Conservation (phyloP, 2,329 filamentous ascomycete species). For the Colletotrichum sp. region DNA sequence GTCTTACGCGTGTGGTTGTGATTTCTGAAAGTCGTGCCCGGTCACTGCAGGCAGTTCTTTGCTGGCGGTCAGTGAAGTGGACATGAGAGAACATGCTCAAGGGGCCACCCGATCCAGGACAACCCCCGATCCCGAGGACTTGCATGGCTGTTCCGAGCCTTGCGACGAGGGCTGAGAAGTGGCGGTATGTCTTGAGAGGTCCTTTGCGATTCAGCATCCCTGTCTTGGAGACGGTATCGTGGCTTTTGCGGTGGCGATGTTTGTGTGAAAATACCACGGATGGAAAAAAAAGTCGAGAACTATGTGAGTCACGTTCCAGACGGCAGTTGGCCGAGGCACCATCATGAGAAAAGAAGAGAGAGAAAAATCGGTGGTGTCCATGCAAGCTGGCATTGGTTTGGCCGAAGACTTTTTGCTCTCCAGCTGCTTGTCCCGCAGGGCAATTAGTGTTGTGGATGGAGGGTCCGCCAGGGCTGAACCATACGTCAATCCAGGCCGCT, state of each 20-base stretch:
- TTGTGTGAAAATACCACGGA: not conserved
- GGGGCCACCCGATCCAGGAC: not conserved
- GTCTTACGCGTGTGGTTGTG: not conserved
- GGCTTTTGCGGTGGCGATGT: not conserved
- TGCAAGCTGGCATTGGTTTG: not conserved
- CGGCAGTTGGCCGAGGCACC: slow-evolving; percentile 4
- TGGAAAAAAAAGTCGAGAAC: not conserved
- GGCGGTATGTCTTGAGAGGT: not conserved
- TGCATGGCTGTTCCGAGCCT: not conserved
- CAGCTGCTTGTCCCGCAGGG: not conserved
- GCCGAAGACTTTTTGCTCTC: not conserved
- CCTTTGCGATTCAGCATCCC: not conserved
- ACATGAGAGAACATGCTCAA: not conserved
- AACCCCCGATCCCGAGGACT: not conserved
- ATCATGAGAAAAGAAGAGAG: not conserved
- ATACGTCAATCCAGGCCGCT: not conserved
- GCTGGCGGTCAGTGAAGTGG: not conserved
- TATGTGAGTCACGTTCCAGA: not conserved
- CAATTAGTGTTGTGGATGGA: not conserved
- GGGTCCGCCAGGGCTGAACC: not conserved
- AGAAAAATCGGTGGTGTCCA: not conserved
- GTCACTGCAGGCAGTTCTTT: not conserved
- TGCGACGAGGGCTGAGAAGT: not conserved
- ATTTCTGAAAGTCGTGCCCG: not conserved
- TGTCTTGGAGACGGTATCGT: not conserved